Base-by-base conservation (phyloP, 2,329 filamentous ascomycete genomes). In the Aspergillus sp. region DNA sequence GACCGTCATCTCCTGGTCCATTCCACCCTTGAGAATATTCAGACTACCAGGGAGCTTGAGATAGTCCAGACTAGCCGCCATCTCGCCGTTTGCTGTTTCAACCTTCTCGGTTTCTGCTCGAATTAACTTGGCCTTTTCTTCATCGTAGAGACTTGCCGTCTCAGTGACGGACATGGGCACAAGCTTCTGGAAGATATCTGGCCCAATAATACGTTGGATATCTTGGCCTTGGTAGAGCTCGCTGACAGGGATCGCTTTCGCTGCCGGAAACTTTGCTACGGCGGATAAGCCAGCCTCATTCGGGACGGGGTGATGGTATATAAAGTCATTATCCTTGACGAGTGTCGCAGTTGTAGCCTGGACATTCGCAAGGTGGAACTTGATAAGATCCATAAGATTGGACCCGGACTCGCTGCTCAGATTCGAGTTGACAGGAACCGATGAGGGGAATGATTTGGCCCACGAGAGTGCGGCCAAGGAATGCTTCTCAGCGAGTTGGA, bases 221-320 rank as follows among this genome's bases (percentile, higher is more conserved):
- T 98, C 93, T 67, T 97, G 93, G 1, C 91, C 91, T 45, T 94
- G 90, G 60, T 98, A 98, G 1, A 98, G 75, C 63, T 98, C 94
- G 62, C 88, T 95, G 28, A 98, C 91, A 0, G 93, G 91, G 49
- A 98, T 97, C 4, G 93, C 90, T 66, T 98, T 98, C 6, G 93
- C 90, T 1, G 93, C 94, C 5, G 91, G 90, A 11, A 97, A 76
- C 65, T 97, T 98, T 3, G 90, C 79, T 39, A 98, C 90, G 1
- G 85, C 78, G 1, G 88, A 73, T 9, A 98, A 72, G 27, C 85
- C 85, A 4, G 90, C 87, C 65, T 96, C 90, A 7, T 85, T 83
- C 0, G 93, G 91, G 2, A 98, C 85, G 1, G 82, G 84, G 56
- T 97, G 89, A 63, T 98, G 93, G 61, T 98, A 98, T 62, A 98